phyloP scores from a whole-genome alignment of 352 stramenopile genomes.

The Pythium biforme region DNA sequence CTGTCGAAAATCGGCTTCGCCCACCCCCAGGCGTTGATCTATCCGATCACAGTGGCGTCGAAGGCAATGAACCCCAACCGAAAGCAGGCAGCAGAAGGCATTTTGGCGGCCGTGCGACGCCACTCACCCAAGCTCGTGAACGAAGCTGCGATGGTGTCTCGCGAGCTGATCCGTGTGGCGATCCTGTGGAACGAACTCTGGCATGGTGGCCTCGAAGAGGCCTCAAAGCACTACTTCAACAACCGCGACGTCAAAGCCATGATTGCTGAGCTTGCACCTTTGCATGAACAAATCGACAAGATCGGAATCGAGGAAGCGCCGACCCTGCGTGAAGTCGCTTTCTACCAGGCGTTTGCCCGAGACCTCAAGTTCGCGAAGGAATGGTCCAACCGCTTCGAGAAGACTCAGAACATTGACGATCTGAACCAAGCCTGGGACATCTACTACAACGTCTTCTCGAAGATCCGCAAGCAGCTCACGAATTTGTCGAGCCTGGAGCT shows the following conservation, averaged over 20 bases:
- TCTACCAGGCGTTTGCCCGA: constrained; percentile 91
- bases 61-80: constrained; percentile 94
- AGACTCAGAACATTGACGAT: constrained; percentile 77
- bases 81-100: constrained; percentile 90
- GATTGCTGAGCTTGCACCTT: constrained; percentile 93
- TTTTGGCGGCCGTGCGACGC: constrained; percentile 94
- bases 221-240: constrained; percentile 97
- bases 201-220: constrained; percentile 98
- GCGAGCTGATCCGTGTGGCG: constrained; percentile 98
- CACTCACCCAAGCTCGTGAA: constrained; percentile 96
- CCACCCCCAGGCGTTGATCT: constrained; percentile 99
- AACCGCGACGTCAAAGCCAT: constrained; percentile 97
- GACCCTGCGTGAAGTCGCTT: constrained; percentile 82
- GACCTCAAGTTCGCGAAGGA: constrained; percentile 88
- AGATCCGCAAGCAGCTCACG: constrained; percentile 91
- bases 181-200: constrained; percentile 99
- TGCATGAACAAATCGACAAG: constrained; percentile 91
- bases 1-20: constrained; percentile 93
- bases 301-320: constrained; percentile 75
- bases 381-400: constrained; percentile 80
- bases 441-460: constrained; percentile 99
- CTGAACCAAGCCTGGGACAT: constrained; percentile 96
- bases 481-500: constrained; percentile 97
- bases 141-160: constrained; percentile 94
- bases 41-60: constrained; percentile 96